phyloP scores from a whole-genome alignment of 2,329 filamentous ascomycete species.

The Fusarium subtropicale region DNA sequence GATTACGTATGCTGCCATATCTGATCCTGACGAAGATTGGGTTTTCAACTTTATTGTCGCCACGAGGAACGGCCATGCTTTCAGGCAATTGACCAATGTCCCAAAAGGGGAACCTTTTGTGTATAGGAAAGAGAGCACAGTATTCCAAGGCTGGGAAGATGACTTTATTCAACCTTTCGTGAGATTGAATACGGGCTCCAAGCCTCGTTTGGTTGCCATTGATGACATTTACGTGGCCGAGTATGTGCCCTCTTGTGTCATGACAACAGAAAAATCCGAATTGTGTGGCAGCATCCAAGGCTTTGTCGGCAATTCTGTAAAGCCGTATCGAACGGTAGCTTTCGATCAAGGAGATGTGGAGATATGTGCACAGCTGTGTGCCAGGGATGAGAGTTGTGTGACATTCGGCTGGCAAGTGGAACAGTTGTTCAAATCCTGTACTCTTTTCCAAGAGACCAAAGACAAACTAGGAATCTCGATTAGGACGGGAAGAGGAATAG shows the following conservation, averaged over 20 bases:
- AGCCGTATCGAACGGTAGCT: background rate
- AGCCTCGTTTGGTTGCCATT: background rate
- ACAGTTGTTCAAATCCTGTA: background rate
- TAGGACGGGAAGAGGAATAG: background rate
- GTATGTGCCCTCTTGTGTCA: background rate
- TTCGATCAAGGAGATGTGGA: background rate
- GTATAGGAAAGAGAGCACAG: background rate
- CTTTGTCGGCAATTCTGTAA: background rate
- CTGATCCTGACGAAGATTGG: background rate
- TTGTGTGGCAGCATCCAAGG: background rate
- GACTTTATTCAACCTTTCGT: background rate
- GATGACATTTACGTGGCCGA: conserved; percentile 13
- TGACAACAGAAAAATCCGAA: background rate
- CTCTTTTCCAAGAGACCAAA: background rate
- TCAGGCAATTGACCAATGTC: background rate
- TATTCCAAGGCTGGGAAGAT: background rate
- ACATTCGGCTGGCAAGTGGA: background rate
- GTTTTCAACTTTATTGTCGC: background rate
- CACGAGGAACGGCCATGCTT: background rate
- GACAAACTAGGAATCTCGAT: background rate
- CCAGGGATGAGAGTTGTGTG: conserved; percentile 2
- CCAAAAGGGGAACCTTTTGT: conserved; percentile 7
- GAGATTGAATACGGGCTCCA: background rate
- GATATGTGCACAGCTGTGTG: conserved; percentile 4
- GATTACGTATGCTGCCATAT: conserved; percentile 5